Evolutionary conservation across 192 early-diverging fungal genomes (phyloP).

Genomic region (Podila verticillata): DNA sequence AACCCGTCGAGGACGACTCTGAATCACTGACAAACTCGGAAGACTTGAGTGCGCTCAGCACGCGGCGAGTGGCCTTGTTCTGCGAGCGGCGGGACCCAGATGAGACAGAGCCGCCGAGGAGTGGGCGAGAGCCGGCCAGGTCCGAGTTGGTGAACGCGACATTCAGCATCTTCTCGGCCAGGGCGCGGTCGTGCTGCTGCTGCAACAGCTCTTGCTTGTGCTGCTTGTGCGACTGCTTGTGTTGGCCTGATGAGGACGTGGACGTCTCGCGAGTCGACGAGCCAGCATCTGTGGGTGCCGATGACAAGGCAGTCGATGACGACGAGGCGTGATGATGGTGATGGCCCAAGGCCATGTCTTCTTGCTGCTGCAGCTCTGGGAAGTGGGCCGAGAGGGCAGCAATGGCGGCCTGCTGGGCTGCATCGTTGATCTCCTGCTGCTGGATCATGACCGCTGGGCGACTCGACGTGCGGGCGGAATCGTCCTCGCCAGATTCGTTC

Average conservation of each 20-base stretch:
- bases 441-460: conserved; percentile 8
- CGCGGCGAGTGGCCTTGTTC: conserved; percentile 28
- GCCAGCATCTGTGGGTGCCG: conserved; percentile 8
- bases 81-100: background rate
- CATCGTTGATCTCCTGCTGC: conserved; percentile 41
- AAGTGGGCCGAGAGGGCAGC: conserved; percentile 39
- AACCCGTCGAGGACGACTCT: background rate
- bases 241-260: background rate
- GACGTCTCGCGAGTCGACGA: background rate
- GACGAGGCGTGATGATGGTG: background rate
- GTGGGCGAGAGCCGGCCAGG: conserved; percentile 7
- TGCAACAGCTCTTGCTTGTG: conserved; percentile 29
- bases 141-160: conserved; percentile 37
- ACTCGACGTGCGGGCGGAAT: too few species aligned
- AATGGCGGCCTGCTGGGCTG: conserved; percentile 44
- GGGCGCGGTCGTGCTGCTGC: conserved; percentile 34
- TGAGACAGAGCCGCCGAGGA: background rate
- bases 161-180: conserved; percentile 45
- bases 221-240: conserved; percentile 8
- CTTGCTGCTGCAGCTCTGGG: conserved; percentile 29
- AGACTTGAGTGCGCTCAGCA: conserved; percentile 26
- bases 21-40: conserved; percentile 6
- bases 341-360: conserved; percentile 3
- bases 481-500: too few species aligned
- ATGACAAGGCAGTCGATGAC: background rate